Conservation (phyloP, 192 early-diverging fungal species). For the Entrophospora sp. region DNA sequence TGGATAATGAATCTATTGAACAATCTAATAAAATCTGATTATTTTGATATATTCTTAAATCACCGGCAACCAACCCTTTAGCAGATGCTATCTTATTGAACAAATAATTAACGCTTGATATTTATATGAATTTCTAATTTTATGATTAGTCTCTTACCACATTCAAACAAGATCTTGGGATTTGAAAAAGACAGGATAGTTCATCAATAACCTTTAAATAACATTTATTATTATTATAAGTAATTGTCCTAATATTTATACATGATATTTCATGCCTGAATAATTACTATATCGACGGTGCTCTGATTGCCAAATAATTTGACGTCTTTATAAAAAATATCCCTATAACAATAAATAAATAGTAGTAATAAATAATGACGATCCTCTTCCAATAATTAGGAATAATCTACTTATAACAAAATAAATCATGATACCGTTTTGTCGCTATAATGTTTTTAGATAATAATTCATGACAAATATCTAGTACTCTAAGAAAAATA, state of each 20-base stretch:
- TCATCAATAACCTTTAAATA: constrained; percentile 12
- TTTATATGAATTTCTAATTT: no score
- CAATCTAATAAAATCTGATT: constrained; percentile 9
- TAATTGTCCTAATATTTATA: not conserved
- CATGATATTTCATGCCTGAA: not conserved
- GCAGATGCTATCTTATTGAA: constrained; percentile 15
- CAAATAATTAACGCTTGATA: not conserved
- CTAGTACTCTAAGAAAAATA: constrained; percentile 1
- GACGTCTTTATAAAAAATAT: constrained; percentile 25
- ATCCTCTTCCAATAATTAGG: not conserved
- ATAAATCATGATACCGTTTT: constrained; percentile 4
- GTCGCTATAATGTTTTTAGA: not conserved
- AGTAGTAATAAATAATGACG: not conserved
- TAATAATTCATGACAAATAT: constrained; percentile 12
- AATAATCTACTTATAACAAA: no score
- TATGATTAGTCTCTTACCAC: constrained; percentile 1
- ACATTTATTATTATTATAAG: not conserved
- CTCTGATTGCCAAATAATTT: constrained; percentile 13
- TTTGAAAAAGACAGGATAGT: constrained; percentile 9
- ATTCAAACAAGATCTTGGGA: constrained; percentile 19
- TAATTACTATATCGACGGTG: constrained; percentile 12
- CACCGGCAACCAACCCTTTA: constrained; percentile 19
- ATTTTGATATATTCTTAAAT: constrained; percentile 10
- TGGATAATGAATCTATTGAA: not conserved
- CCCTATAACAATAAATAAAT: not conserved